phyloP scores from a whole-genome alignment of 768 basidiomycete species.

The Leccinellum albellum region DNA sequence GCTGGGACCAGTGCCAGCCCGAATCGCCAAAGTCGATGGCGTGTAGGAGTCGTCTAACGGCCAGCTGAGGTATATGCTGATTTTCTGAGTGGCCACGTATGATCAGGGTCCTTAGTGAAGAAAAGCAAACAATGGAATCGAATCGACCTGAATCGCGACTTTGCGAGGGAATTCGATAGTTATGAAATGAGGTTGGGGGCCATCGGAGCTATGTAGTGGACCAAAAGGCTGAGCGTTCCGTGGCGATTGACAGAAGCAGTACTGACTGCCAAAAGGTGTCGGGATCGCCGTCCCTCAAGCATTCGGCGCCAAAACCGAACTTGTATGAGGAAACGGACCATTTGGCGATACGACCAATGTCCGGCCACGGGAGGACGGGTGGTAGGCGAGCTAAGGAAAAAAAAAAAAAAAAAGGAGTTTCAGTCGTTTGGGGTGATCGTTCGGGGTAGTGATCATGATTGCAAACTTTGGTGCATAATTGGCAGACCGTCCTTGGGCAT shows the following conservation, averaged over 20 bases:
- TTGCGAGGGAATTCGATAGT: constrained; percentile 91
- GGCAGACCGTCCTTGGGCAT: constrained; percentile 35
- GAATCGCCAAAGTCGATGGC: constrained; percentile 83
- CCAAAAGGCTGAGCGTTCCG: not conserved
- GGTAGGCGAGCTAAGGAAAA: constrained; percentile 34
- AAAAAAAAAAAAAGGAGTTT: not conserved
- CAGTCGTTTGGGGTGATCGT: not conserved
- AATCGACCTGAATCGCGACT: constrained; percentile 77
- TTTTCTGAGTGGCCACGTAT: constrained; percentile 52
- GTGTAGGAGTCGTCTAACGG: constrained; percentile 94
- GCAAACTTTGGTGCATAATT: constrained; percentile 38
- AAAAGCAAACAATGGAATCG: not conserved
- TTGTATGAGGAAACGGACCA: constrained; percentile 98
- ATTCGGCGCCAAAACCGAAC: constrained; percentile 94
- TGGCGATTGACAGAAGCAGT: not conserved
- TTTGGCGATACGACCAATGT: constrained; percentile 83
- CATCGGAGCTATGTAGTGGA: constrained; percentile 63
- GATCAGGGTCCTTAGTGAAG: constrained; percentile 1
- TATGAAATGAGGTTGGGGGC: constrained; percentile 95
- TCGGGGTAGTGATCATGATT: not conserved
- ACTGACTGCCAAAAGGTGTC: constrained; percentile 98
- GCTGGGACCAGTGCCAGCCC: constrained; percentile 86
- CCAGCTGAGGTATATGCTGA: constrained; percentile 79
- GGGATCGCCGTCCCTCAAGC: constrained; percentile 81
- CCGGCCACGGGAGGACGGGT: constrained; percentile 65